Evolutionary conservation across 768 basidiomycete genomes (phyloP).

Genomic region (Mycena epipterygia): DNA sequence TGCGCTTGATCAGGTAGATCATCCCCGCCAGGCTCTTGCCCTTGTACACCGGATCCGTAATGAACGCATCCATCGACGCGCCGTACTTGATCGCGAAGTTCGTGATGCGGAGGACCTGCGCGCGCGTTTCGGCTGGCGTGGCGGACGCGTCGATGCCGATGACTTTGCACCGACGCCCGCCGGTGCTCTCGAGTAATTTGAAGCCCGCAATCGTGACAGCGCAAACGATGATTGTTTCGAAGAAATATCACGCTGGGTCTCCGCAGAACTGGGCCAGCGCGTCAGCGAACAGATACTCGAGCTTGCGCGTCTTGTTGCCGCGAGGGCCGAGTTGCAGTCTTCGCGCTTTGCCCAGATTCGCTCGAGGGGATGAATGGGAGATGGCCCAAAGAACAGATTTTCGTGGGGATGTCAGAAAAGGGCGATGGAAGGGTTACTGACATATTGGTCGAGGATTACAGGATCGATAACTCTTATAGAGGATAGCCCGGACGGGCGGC

Average conservation of each 20-base stretch:
- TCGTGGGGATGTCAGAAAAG: slow-evolving; percentile 37
- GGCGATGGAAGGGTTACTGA: slow-evolving; percentile 31
- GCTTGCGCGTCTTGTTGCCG: slow-evolving; percentile 45
- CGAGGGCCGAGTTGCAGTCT: slow-evolving; percentile 42
- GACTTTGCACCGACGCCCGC: slow-evolving; percentile 23
- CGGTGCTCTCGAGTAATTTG: slow-evolving; percentile 36
- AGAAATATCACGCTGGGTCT: slow-evolving; percentile 39
- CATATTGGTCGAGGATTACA: not conserved
- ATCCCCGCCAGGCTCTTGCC: slow-evolving; percentile 44
- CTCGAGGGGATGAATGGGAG: slow-evolving; percentile 39
- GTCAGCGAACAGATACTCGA: slow-evolving; percentile 41
- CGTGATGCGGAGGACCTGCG: slow-evolving; percentile 39
- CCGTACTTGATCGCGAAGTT: slow-evolving; percentile 40
- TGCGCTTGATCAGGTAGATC: slow-evolving; percentile 38
- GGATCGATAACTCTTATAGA: not conserved
- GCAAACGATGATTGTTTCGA: slow-evolving; percentile 42
- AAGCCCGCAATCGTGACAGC: slow-evolving; percentile 42
- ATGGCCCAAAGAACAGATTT: slow-evolving; percentile 38
- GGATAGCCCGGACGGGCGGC: too few relatives aligned
- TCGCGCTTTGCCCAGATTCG: slow-evolving; percentile 45
- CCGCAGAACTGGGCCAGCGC: slow-evolving; percentile 37
- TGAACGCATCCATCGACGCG: slow-evolving; percentile 42
- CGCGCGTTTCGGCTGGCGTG: slow-evolving; percentile 37
- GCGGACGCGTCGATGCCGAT: slow-evolving; percentile 44
- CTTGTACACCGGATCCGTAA: slow-evolving; percentile 44